Percentiles rank a stretch among this genome's conserved stretches.
Evolutionary conservation across 129 eudicot genomes (phyloP).

Genomic region (Solidago caesia): DNA sequence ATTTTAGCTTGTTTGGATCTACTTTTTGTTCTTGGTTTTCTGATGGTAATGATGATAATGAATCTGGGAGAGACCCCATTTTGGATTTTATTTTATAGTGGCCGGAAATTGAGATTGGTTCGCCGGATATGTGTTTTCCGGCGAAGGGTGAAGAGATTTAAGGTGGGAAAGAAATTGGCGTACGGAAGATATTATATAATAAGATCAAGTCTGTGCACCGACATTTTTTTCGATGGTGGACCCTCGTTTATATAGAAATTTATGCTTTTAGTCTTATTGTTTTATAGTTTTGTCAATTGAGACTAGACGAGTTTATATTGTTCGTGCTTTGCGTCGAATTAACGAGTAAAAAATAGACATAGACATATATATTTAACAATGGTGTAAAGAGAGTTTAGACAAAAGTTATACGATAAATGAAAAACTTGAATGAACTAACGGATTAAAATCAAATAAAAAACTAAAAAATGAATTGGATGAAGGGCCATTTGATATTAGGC

Average conservation of each 20-base stretch:
- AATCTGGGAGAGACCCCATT: conserved; percentile 54
- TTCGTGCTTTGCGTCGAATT: too few relatives aligned
- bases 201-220: conserved; percentile 24
- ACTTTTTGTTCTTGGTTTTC: conserved; percentile 27
- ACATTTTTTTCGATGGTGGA: neutral
- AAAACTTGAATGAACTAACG: too few relatives aligned
- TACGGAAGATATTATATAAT: neutral
- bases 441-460: too few relatives aligned
- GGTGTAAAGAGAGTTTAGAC: too few relatives aligned
- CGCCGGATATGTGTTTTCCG: conserved; percentile 35
- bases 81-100: neutral
- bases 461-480: too few relatives aligned
- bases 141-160: conserved; percentile 4
- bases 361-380: too few relatives aligned
- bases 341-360: too few relatives aligned
- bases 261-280: neutral
- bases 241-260: neutral
- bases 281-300: too few relatives aligned
- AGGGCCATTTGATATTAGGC: too few relatives aligned
- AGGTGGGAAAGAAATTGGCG: neutral
- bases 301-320: too few relatives aligned
- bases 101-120: neutral
- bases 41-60: conserved; percentile 7
- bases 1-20: conserved; percentile 48
- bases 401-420: too few relatives aligned